Percentiles rank a stretch among this genome's conserved stretches.
phyloP scores from a whole-genome alignment of 2,329 filamentous ascomycete genomes.

The Plectosphaerella sp. region DNA sequence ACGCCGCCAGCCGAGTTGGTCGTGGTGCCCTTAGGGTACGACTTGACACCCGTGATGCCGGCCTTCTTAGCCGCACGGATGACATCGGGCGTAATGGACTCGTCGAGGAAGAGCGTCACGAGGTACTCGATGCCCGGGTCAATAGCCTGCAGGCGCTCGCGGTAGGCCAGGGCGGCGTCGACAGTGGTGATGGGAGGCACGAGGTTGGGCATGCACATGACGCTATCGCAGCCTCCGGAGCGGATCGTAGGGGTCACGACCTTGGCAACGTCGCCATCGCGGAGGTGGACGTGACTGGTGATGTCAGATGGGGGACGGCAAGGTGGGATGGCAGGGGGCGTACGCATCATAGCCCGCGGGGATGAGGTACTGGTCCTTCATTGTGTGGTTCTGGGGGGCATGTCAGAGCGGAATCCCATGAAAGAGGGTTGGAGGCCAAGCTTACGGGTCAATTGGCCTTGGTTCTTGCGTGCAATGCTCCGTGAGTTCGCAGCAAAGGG shows the following conservation, averaged over 20 bases:
- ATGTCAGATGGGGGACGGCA: neutral
- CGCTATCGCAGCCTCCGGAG: constrained; percentile 62
- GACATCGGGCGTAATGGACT: constrained; percentile 59
- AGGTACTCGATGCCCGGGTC: constrained; percentile 62
- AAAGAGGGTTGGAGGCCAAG: neutral
- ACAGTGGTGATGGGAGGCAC: constrained; percentile 60
- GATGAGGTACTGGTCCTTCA: constrained; percentile 1
- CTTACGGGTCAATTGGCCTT: neutral
- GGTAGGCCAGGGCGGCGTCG: constrained; percentile 61
- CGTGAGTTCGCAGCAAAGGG: neutral
- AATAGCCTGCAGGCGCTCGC: constrained; percentile 53
- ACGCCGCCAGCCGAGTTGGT: constrained; percentile 68
- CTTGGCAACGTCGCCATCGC: constrained; percentile 62
- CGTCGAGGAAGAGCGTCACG: constrained; percentile 69
- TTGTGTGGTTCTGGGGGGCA: neutral
- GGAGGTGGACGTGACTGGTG: constrained; percentile 58
- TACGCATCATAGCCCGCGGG: constrained; percentile 1
- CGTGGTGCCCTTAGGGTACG: constrained; percentile 44
- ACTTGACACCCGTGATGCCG: constrained; percentile 67
- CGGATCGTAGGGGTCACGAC: constrained; percentile 46
- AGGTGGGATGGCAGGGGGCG: neutral
- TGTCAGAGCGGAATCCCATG: neutral
- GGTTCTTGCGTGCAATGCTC: neutral
- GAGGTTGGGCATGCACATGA: constrained; percentile 60
- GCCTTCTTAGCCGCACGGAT: constrained; percentile 69